Base-by-base conservation (phyloP, 305 asterid genomes). In the Withania somnifera region DNA sequence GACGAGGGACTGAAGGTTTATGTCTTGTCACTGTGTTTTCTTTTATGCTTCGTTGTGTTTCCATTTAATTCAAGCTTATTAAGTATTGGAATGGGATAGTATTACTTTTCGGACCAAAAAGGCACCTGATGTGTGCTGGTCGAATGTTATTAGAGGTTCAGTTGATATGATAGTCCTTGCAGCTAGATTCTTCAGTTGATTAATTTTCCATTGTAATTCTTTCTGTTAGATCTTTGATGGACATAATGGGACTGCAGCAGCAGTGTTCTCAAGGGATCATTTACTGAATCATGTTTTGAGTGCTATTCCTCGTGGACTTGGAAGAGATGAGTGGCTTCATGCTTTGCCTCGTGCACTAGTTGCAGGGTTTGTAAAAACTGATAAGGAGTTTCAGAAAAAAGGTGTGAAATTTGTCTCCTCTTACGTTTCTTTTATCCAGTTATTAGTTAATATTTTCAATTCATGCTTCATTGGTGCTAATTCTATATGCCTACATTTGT, bases 261-360 rank as follows among this genome's bases (percentile, higher is more conserved):
- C 99, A 38, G 90, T 93, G 36, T 95, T 83, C 85, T 90, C 97
- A 11, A 90, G 91, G 82, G 99, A 95, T 81, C 86, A 93, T 83
- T 82, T 95, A 64, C 75, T 95, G 66, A 90, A 82, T 82, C 88
- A 92, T 76, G 91, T 95, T 11, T 84, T 94, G 88, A 87, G 89
- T 84, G 98, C 97, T 5, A 91, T 95, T 60, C 98, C 99, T 51
- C 82, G 83, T 47, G 98, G 93, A 4, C 93, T 94, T 53, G 92
- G 90, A 10, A 84, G 93, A 68, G 99, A 94, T 2, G 99, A 94
- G 82, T 95, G 99, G 99, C 90, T 92, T 83, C 97, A 94, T 24
- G 97, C 94, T 7, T 91, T 95, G 69, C 99, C 98, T 58, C 91
- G 97, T 28, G 99, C 99, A 75, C 88, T 95, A 80, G 99, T 95